Evolutionary conservation across 2,329 filamentous ascomycete genomes (phyloP), one percentile per base, ranked within the genome.

Genomic region (Proliferodiscus dingleyae): DNA sequence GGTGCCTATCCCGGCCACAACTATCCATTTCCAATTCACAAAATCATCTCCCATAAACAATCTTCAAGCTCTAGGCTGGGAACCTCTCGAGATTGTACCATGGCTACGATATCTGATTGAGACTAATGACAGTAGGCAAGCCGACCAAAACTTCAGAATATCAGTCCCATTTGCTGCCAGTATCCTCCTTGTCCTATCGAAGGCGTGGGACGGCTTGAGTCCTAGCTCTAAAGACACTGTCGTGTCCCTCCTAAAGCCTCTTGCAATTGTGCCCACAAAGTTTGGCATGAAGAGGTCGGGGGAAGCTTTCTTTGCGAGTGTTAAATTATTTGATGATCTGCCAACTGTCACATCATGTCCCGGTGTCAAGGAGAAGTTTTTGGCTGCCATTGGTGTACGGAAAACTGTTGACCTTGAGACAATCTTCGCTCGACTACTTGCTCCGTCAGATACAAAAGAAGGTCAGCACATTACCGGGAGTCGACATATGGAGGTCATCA

Each of bases 351-450:
- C 83, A 53, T 81, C 80, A 10, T 81, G 90, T 34, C 81, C 84
- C 32, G 80, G 82, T 24, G 78, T 96, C 10, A 97, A 96, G 63
- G 91, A 97, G 37, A 96, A 94, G 63, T 87, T 98, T 51, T 68
- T 98, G 34, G 70, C 77, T 2, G 79, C 87, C 2, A 72, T 98
- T 24, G 91, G 93, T 3, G 90, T 98, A 21, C 82, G 93, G 48
- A 97, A 97, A 69, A 98, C 93, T 0, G 83, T 98, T 16, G 93
- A 98, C 56, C 71, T 98, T 2, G 89, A 89, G 24, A 91, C 94
- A 23, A 94, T 98, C 23, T 97, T 98, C 59, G 85, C 87, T 19
- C 79, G 91, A 36, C 75, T 98, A 34, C 76, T 96, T 55, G 82
- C 77, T 41, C 74, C 77, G 13, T 72, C 80, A 0, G 69, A 74